Evolutionary conservation across 805 yeast species (phyloP).

Genomic region (Nakazawaea sp.): DNA sequence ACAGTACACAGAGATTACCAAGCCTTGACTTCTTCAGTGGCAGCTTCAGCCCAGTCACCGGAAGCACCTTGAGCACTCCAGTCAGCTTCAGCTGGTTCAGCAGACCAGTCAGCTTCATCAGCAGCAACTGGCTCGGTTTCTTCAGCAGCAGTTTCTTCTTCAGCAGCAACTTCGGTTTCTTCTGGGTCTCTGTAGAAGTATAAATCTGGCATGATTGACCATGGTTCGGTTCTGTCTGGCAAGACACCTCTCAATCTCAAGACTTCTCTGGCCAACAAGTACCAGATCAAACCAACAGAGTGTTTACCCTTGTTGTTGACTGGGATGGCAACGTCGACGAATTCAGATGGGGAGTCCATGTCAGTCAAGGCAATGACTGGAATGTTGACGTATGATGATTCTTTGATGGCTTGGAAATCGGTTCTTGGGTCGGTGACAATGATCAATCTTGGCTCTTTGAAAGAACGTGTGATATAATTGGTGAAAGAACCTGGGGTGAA

Average conservation of each 20-base stretch:
- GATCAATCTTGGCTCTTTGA: slow-evolving; percentile 99
- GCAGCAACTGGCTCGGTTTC: slow-evolving; percentile 57
- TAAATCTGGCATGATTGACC: slow-evolving; percentile 99
- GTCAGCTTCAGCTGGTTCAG: slow-evolving; percentile 62
- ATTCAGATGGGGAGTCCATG: slow-evolving; percentile 98
- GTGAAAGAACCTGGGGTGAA: slow-evolving; percentile 99
- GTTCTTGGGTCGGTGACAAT: slow-evolving; percentile 99
- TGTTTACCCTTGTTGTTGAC: slow-evolving; percentile 99
- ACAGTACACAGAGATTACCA: slow-evolving; percentile 4
- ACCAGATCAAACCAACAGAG: slow-evolving; percentile 99
- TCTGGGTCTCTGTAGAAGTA: slow-evolving; percentile 99
- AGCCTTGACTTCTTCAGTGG: slow-evolving; percentile 41
- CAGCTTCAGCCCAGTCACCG: slow-evolving; percentile 48
- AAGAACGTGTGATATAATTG: slow-evolving; percentile 99
- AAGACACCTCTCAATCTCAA: slow-evolving; percentile 97
- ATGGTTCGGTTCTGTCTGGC: slow-evolving; percentile 92
- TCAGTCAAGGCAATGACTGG: slow-evolving; percentile 99
- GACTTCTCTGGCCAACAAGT: slow-evolving; percentile 98
- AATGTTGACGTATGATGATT: slow-evolving; percentile 99
- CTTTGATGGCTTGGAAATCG: slow-evolving; percentile 99
- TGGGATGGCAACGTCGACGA: slow-evolving; percentile 99
- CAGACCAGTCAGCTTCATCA: slow-evolving; percentile 37
- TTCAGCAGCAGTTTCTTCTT: slow-evolving; percentile 57
- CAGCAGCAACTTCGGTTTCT: slow-evolving; percentile 82
- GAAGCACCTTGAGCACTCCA: slow-evolving; percentile 58